A percentile compares a stretch with the other conserved stretches of the same genome.
These are phyloP conservation scores for Penicillium coffeae DNA, from an alignment of 495 filamentous ascomycete genomes.

Conservation along the genomic window DNA sequence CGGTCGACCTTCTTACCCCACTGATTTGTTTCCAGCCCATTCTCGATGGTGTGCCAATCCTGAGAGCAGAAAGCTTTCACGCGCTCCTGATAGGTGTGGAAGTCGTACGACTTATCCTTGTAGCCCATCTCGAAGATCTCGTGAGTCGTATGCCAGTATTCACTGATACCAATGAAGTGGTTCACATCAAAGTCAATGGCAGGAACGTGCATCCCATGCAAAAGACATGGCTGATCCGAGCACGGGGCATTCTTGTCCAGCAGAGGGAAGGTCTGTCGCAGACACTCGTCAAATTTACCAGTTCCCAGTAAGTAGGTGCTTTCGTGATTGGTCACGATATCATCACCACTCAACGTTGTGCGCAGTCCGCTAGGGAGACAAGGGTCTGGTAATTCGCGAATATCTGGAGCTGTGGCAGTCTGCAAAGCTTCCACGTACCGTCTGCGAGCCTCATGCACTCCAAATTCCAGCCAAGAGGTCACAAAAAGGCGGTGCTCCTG, in stretches of 20 bases:
- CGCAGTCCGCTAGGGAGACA: conserved; percentile 79
- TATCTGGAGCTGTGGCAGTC: conserved; percentile 48
- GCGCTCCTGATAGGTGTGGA: conserved; percentile 79
- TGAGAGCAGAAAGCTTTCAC: conserved; percentile 83
- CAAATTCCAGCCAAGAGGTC: conserved; percentile 94
- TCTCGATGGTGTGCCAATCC: conserved; percentile 71
- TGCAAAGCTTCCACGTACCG: conserved; percentile 73
- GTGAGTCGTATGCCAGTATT: conserved; percentile 99
- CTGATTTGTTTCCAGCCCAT: conserved; percentile 56
- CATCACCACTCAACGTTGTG: conserved; percentile 57
- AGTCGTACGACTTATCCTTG: conserved; percentile 85
- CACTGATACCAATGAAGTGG: conserved; percentile 95
- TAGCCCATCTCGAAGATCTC: conserved; percentile 81
- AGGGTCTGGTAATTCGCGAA: conserved; percentile 78
- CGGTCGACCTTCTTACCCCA: conserved; percentile 77
- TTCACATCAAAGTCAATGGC: conserved; percentile 98
- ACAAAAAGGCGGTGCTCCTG: conserved; percentile 88
- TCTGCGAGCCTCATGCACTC: conserved; percentile 83
- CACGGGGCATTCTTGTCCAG: conserved; percentile 89
- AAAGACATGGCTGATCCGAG: conserved; percentile 75
- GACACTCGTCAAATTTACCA: conserved; percentile 80
- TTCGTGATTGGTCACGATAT: conserved; percentile 29
- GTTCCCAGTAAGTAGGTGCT: conserved; percentile 66
- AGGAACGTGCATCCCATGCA: conserved; percentile 86
- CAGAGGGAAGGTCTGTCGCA: conserved; percentile 75